These are phyloP conservation scores for Diplodia scrobiculata DNA, from an alignment of 2,329 filamentous ascomycete genomes.

Conservation along the genomic window DNA sequence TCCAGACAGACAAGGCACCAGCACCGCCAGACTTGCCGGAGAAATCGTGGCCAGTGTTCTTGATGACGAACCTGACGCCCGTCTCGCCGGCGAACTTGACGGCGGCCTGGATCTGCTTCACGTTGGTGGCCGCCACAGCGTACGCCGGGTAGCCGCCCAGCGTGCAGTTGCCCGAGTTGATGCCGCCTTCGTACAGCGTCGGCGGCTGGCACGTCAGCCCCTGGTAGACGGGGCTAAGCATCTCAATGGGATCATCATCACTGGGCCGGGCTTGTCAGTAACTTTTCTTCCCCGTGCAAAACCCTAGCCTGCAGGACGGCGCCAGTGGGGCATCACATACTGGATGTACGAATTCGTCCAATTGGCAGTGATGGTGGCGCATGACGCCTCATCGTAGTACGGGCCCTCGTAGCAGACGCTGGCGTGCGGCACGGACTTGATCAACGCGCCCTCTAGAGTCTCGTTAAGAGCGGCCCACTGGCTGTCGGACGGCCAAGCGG, in stretches of 20 bases:
- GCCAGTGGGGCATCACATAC: not conserved
- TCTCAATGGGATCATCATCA: slow-evolving; percentile 39
- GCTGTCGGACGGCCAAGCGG: slow-evolving; percentile 53
- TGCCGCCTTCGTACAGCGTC: slow-evolving; percentile 37
- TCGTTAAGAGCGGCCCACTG: slow-evolving; percentile 54
- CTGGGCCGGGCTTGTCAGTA: slow-evolving; percentile 5
- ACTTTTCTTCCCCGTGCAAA: not conserved
- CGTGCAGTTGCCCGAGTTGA: slow-evolving; percentile 39
- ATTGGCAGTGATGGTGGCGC: slow-evolving; percentile 34
- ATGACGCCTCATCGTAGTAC: slow-evolving; percentile 37
- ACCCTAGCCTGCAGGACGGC: not conserved
- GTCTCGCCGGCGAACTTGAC: slow-evolving; percentile 38
- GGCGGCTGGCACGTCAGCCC: slow-evolving; percentile 45
- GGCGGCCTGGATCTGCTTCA: slow-evolving; percentile 34
- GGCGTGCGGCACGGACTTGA: slow-evolving; percentile 51
- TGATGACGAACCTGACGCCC: slow-evolving; percentile 42
- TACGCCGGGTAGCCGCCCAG: slow-evolving; percentile 34
- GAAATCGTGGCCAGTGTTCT: slow-evolving; percentile 45
- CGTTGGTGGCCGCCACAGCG: slow-evolving; percentile 43
- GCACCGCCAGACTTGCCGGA: slow-evolving; percentile 43
- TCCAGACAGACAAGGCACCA: slow-evolving; percentile 43
- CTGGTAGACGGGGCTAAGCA: slow-evolving; percentile 44
- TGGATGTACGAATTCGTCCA: slow-evolving; percentile 40
- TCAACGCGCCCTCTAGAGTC: slow-evolving; percentile 49
- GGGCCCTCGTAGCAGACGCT: slow-evolving; percentile 50